These are phyloP conservation scores for Cyclotella kingstonii DNA, from an alignment of 108 stramenopile genomes.

Conservation along the genomic window DNA sequence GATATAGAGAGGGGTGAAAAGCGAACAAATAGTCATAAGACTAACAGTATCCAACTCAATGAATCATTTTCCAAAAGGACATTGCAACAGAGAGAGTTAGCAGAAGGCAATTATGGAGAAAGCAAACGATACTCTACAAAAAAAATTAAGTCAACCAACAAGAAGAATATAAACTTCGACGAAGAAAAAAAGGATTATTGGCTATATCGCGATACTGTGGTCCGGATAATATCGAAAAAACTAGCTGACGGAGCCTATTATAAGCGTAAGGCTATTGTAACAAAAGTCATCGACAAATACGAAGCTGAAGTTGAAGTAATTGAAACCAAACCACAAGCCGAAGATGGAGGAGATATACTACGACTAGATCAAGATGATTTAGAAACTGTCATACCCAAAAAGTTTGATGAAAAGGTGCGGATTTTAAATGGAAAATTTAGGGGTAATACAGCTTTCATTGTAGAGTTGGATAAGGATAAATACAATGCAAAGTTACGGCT, in stretches of 20 bases:
- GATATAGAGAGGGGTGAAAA: too few species aligned
- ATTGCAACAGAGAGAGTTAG: not conserved
- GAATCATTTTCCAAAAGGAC: too few species aligned
- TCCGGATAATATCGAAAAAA: constrained; percentile 80
- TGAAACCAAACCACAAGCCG: constrained; percentile 31
- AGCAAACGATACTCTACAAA: not conserved
- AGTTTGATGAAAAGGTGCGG: constrained; percentile 56
- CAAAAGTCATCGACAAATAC: constrained; percentile 60
- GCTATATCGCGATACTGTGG: constrained; percentile 74
- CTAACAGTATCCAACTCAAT: too few species aligned
- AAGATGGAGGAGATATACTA: constrained; percentile 60
- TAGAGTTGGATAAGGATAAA: constrained; percentile 47
- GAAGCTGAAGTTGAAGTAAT: constrained; percentile 70
- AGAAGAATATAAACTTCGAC: constrained; percentile 11
- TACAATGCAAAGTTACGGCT: constrained; percentile 53
- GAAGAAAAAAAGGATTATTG: constrained; percentile 54
- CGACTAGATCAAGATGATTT: constrained; percentile 83
- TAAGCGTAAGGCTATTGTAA: constrained; percentile 81
- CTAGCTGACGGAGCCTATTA: constrained; percentile 73
- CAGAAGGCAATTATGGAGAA: constrained; percentile 8
- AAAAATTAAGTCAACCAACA: not conserved
- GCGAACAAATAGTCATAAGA: too few species aligned
- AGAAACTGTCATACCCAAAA: constrained; percentile 84
- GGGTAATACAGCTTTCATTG: constrained; percentile 62
- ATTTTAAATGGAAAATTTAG: constrained; percentile 71